Conservation (phyloP, 345 rosid species). For the Luvunga scandens region DNA sequence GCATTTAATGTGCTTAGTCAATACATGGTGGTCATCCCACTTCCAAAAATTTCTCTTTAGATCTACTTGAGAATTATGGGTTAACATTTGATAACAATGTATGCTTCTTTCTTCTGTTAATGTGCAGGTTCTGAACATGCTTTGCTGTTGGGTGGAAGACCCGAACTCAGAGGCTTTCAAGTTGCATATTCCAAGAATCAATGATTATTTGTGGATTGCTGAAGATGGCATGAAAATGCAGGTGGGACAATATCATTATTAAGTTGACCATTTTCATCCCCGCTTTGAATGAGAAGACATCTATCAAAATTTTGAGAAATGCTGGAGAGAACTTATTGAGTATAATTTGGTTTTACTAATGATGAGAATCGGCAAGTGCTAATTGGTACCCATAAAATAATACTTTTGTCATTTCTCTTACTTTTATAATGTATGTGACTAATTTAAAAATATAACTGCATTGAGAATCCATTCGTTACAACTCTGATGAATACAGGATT, state of each 20-base stretch:
- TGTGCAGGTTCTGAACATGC: slow-evolving; percentile 89
- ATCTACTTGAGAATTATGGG: slow-evolving; percentile 9
- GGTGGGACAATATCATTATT: slow-evolving; percentile 35
- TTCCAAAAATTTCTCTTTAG: not conserved
- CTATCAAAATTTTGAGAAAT: not conserved
- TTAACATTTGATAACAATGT: slow-evolving; percentile 1
- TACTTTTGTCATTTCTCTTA: not conserved
- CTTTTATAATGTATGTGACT: not conserved
- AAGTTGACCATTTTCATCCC: not conserved
- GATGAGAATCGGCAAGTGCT: not conserved
- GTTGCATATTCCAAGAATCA: slow-evolving; percentile 77
- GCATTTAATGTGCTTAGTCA: not conserved
- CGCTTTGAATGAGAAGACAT: not conserved
- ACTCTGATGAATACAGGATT: not conserved
- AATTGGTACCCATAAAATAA: not conserved
- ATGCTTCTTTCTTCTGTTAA: not conserved
- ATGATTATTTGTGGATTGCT: slow-evolving; percentile 91
- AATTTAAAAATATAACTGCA: not conserved
- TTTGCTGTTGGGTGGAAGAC: slow-evolving; percentile 98
- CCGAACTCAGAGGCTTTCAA: slow-evolving; percentile 96
- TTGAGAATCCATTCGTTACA: not conserved
- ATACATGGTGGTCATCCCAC: not conserved
- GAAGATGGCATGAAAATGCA: slow-evolving; percentile 99
- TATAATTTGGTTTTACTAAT: slow-evolving; percentile 1
- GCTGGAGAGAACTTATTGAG: not conserved